Base-by-base conservation (phyloP, 192 early-diverging fungal genomes). In the Coemansia sp. region DNA sequence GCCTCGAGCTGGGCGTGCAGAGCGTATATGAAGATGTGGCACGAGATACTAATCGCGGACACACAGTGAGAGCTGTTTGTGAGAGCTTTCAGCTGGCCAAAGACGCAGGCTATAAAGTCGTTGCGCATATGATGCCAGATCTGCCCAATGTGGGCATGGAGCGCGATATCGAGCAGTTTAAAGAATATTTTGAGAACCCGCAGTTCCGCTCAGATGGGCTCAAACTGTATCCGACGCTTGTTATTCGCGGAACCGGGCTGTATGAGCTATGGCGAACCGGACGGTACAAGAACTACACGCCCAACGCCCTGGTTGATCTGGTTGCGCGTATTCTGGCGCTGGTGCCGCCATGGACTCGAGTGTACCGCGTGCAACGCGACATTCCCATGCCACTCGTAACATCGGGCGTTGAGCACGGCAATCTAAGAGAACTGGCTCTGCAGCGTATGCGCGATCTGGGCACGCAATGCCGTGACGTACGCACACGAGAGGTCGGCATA, bases 41-140 rank as follows among this genome's bases (percentile, higher is more conserved):
- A 14, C 83, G 97, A 38, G 97, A 99, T 71, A 99, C 97, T 2
- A 99, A 99, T 61, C 85, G 91, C 41, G 97, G 97, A 29, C 97
- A 99, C 70, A 99, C 97, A 14, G 97, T 99, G 58, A 93, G 92
- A 56, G 94, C 97, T 1, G 97, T 99, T 0, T 93, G 90, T 69
- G 97, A 99, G 76, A 93, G 93, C 16, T 99, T 99, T 75, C 96
- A 98, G 48, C 78, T 99, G 55, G 91, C 92, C 61, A 99, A 99
- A 77, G 97, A 99, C 66, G 91, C 95, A 17, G 97, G 97, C 10
- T 99, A 94, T 85, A 99, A 99, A 71, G 91, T 99, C 0, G 97
- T 99, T 9, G 89, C 96, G 14, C 97, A 99, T 63, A 99, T 99
- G 97, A 99, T 99, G 97, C 97, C 97, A 9, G 96, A 99, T 83